Evolutionary conservation across 495 filamentous ascomycete species (phyloP).

Genomic region (Immersiella caudata): DNA sequence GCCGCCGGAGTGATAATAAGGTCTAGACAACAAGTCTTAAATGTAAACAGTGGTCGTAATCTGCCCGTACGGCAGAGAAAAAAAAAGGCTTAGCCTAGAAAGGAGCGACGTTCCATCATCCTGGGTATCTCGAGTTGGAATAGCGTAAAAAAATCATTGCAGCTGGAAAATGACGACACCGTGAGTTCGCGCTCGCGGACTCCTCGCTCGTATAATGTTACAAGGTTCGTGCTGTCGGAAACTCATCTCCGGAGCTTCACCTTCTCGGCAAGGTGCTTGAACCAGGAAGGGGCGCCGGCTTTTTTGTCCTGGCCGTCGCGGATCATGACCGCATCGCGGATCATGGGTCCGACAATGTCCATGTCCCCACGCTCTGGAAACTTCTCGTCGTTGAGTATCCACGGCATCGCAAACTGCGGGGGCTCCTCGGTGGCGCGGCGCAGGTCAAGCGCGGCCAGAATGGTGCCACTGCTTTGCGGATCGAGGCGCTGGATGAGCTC

Average conservation of each 20-base stretch:
- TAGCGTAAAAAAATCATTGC: conserved; percentile 2
- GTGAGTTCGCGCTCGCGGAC: neutral
- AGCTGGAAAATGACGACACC: neutral
- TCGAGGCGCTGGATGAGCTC: conserved; percentile 54
- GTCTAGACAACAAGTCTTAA: conserved; percentile 21
- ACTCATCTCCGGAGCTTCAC: conserved; percentile 43
- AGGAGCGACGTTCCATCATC: conserved; percentile 19
- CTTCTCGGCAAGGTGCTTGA: conserved; percentile 48
- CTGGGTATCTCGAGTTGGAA: conserved; percentile 18
- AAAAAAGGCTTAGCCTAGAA: conserved; percentile 4
- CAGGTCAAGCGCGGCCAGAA: conserved; percentile 31
- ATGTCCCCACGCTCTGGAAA: conserved; percentile 86
- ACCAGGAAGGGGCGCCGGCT: conserved; percentile 44
- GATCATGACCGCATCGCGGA: conserved; percentile 57
- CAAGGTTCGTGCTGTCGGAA: conserved; percentile 1
- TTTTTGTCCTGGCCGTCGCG: conserved; percentile 41
- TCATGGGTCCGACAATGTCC: conserved; percentile 93
- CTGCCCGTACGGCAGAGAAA: neutral
- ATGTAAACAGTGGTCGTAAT: conserved; percentile 18
- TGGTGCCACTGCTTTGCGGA: conserved; percentile 37
- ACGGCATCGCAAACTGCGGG: conserved; percentile 47
- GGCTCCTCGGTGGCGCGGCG: conserved; percentile 43
- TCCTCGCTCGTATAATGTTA: neutral
- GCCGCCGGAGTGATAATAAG: conserved; percentile 6
- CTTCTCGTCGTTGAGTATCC: conserved; percentile 68